phyloP scores from a whole-genome alignment of 2,329 filamentous ascomycete genomes.

The Thyridium curvatum region DNA sequence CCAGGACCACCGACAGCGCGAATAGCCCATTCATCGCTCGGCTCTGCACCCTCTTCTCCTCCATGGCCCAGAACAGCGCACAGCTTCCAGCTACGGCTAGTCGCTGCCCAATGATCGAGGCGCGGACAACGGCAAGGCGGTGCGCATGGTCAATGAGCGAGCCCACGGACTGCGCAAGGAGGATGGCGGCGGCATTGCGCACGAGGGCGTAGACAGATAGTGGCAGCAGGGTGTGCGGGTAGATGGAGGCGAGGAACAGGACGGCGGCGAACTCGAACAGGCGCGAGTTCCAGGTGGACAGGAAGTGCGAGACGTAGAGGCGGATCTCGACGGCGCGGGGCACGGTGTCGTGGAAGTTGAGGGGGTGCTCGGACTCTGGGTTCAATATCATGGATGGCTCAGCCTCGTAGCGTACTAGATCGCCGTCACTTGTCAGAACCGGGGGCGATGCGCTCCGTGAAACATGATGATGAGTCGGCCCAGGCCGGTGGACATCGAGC shows the following conservation, averaged over 20 bases:
- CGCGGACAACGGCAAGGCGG: constrained; percentile 41
- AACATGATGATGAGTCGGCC: too few relatives aligned
- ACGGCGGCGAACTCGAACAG: constrained; percentile 59
- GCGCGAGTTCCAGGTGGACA: constrained; percentile 60
- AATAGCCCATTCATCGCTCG: constrained; percentile 23
- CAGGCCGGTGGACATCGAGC: too few relatives aligned
- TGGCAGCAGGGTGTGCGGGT: constrained; percentile 54
- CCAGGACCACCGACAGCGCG: constrained; percentile 38
- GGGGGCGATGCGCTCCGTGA: too few relatives aligned
- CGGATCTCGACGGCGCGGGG: constrained; percentile 9
- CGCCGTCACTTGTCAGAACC: too few relatives aligned
- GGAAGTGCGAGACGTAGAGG: constrained; percentile 53
- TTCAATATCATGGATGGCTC: too few relatives aligned
- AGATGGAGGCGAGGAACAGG: constrained; percentile 50
- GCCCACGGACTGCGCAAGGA: constrained; percentile 54
- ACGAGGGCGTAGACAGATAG: constrained; percentile 64
- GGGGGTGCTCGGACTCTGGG: background rate
- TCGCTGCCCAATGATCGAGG: constrained; percentile 41
- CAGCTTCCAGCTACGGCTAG: constrained; percentile 41
- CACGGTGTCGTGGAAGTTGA: background rate
- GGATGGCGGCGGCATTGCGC: constrained; percentile 49
- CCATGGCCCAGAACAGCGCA: constrained; percentile 32
- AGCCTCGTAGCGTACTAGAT: too few relatives aligned
- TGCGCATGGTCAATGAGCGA: constrained; percentile 48
- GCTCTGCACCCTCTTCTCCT: constrained; percentile 6